These are phyloP conservation scores for Chlamydomonas reinhardtii DNA, from an alignment of 163 green algal species.

Conservation along the genomic window DNA sequence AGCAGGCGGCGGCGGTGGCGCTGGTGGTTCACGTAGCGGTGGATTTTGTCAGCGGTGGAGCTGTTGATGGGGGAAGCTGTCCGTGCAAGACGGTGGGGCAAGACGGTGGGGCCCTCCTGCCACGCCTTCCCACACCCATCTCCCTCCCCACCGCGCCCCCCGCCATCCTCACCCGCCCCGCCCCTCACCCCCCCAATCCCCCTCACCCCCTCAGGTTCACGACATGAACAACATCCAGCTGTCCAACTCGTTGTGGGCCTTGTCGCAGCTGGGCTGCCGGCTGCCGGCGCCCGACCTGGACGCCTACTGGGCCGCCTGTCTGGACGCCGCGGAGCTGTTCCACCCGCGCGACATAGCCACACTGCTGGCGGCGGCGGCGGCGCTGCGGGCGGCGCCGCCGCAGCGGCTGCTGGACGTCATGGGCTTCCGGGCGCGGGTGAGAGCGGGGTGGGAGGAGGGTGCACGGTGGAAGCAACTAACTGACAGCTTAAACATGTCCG, in stretches of 20 bases:
- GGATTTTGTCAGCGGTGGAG: background rate
- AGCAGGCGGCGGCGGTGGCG: background rate
- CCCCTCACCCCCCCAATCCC: background rate
- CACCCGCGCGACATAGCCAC: conserved; percentile 43
- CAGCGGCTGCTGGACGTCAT: conserved; percentile 22
- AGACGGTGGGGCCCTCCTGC: no score
- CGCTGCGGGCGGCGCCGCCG: conserved; percentile 7
- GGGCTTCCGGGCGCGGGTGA: conserved; percentile 6
- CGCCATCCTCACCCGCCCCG: no score
- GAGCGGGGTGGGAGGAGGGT: no score
- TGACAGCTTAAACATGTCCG: no score
- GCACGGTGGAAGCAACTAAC: no score
- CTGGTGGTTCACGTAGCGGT: background rate
- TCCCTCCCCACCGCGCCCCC: no score
- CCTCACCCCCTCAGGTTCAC: conserved; percentile 12
- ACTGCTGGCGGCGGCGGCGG: conserved; percentile 13
- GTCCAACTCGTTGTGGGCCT: conserved; percentile 35
- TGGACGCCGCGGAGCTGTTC: background rate
- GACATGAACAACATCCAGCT: conserved; percentile 50
- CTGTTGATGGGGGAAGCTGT: no score
- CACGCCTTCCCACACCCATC: no score
- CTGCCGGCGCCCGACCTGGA: background rate
- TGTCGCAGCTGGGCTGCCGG: conserved; percentile 23
- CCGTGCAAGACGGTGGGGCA: no score
- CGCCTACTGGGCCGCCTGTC: background rate